Percentiles rank a stretch among this genome's conserved stretches.
phyloP scores from a whole-genome alignment of 495 filamentous ascomycete genomes.

The Melanomma pulvis-pyrius region DNA sequence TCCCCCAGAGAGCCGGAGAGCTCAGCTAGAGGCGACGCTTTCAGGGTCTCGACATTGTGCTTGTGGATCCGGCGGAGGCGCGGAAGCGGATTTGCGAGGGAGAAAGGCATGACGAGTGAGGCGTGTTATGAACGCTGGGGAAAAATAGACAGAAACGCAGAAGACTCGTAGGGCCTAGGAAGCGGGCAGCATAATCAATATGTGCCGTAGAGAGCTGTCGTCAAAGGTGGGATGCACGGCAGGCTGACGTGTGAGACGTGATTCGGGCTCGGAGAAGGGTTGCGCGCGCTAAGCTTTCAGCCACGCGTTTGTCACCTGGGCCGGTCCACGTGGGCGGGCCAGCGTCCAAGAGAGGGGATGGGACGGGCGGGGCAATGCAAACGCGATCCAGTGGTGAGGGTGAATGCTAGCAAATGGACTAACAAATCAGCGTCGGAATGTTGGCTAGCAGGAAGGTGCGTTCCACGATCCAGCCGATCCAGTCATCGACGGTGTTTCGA shows the following conservation, averaged over 20 bases:
- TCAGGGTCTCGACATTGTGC: conserved; percentile 57
- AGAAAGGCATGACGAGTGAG: not conserved
- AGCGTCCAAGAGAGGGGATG: not conserved
- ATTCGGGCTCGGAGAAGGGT: not conserved
- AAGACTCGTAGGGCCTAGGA: not conserved
- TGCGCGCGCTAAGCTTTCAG: not conserved
- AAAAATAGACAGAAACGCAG: not conserved
- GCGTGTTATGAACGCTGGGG: not conserved
- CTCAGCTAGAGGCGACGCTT: conserved; percentile 67
- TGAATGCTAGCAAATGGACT: not conserved
- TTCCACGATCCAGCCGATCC: not conserved
- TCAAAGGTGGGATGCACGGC: not conserved
- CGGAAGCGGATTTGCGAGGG: conserved; percentile 6
- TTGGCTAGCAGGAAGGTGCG: not conserved
- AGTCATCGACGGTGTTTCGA: not conserved
- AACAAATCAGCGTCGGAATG: not conserved
- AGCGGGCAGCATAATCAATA: not conserved
- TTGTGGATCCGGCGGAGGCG: conserved; percentile 30
- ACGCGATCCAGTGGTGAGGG: not conserved
- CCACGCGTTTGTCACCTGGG: not conserved
- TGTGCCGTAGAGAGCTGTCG: too few relatives aligned
- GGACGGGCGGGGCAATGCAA: not conserved
- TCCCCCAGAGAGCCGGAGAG: conserved; percentile 90
- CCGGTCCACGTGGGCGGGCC: not conserved
- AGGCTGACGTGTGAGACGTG: not conserved